These are phyloP conservation scores for Penicillium tannophilum DNA, from an alignment of 495 filamentous ascomycete genomes.

Conservation along the genomic window DNA sequence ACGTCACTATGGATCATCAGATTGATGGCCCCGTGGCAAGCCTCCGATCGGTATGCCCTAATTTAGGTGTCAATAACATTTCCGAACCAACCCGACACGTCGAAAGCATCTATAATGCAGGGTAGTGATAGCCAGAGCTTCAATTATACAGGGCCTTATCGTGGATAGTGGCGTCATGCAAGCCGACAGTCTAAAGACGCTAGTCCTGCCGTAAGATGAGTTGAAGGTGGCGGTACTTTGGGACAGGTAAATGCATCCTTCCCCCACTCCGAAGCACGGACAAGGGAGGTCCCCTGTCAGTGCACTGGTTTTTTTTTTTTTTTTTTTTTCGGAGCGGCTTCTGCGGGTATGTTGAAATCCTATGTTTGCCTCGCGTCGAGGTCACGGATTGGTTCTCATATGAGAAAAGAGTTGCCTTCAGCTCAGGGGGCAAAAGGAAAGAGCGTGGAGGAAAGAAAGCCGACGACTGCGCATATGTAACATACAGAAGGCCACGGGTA, in stretches of 20 bases:
- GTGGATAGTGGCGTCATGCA: neutral
- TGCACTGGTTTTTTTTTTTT: neutral
- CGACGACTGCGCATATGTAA: slow-evolving; percentile 19
- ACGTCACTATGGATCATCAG: neutral
- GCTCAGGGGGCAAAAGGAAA: neutral
- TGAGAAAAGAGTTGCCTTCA: slow-evolving; percentile 9
- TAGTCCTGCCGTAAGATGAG: neutral
- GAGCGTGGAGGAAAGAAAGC: slow-evolving; percentile 21
- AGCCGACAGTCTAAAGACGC: neutral
- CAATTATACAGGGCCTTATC: neutral
- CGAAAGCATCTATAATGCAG: neutral
- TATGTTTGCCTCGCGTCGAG: slow-evolving; percentile 4
- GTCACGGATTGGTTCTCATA: slow-evolving; percentile 11
- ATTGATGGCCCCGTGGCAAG: neutral
- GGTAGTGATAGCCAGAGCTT: neutral
- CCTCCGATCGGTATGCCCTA: slow-evolving; percentile 1
- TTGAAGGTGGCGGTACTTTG: slow-evolving; percentile 5
- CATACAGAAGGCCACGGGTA: slow-evolving; percentile 5
- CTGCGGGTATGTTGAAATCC: slow-evolving; percentile 24
- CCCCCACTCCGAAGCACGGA: slow-evolving; percentile 1
- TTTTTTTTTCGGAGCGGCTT: slow-evolving; percentile 20
- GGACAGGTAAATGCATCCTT: neutral
- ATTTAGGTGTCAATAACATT: neutral
- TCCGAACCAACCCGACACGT: neutral
- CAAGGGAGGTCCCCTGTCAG: slow-evolving; percentile 3